Evolutionary conservation across 495 filamentous ascomycete genomes (phyloP).

Genomic region (Penicillium paxilli): DNA sequence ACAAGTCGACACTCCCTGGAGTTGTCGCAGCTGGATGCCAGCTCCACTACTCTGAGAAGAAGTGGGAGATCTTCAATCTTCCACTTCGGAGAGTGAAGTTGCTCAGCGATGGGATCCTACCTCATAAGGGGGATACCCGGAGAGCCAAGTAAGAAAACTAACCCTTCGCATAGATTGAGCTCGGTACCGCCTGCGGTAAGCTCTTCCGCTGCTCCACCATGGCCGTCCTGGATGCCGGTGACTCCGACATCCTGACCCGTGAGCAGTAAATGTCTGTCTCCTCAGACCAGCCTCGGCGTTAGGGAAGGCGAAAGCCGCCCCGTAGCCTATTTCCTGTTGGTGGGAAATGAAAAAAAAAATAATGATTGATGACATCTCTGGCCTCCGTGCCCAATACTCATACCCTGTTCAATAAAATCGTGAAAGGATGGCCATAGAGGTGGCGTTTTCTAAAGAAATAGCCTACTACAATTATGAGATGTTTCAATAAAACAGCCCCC

Average conservation of each 20-base stretch:
- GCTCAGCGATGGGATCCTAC: conserved; percentile 45
- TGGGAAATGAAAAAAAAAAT: conserved; percentile 4
- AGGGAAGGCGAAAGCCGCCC: not conserved
- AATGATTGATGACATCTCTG: conserved; percentile 12
- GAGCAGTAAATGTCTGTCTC: conserved; percentile 18
- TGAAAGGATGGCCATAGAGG: conserved; percentile 2
- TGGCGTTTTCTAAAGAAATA: conserved; percentile 11
- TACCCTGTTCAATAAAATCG: conserved; percentile 1
- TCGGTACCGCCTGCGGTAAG: conserved; percentile 94
- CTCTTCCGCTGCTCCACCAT: conserved; percentile 85
- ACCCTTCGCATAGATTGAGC: conserved; percentile 75
- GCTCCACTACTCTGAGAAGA: conserved; percentile 35
- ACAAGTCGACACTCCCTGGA: conserved; percentile 9
- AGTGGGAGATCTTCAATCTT: conserved; percentile 11
- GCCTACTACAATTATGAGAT: conserved; percentile 6
- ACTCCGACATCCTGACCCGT: conserved; percentile 83
- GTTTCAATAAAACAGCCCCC: conserved; percentile 2
- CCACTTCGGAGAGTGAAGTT: conserved; percentile 63
- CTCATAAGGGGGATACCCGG: conserved; percentile 23
- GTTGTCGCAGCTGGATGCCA: conserved; percentile 24
- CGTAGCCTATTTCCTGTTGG: not conserved
- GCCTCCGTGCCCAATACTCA: conserved; percentile 2
- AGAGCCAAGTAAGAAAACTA: conserved; percentile 24
- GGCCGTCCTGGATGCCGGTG: conserved; percentile 95
- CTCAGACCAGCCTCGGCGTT: not conserved